Conservation (phyloP, 2,329 filamentous ascomycete genomes). For the Pseudogymnoascus sp. region DNA sequence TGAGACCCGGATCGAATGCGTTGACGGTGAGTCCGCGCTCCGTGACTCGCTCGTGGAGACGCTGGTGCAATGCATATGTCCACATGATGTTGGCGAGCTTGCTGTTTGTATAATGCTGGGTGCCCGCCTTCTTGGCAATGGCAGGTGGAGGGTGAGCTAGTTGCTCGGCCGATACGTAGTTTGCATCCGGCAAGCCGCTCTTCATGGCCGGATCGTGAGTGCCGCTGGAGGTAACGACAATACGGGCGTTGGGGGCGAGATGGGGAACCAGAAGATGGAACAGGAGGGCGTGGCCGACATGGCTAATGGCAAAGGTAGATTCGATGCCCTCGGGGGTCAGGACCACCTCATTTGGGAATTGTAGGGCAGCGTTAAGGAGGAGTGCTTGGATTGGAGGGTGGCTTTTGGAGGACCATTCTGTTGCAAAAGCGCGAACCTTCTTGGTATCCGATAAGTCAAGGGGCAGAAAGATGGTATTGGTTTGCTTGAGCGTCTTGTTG, state of each 20-base stretch:
- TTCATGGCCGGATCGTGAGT: conserved; percentile 42
- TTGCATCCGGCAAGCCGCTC: conserved; percentile 35
- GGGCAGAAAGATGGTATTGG: conserved; percentile 35
- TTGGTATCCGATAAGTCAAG: conserved; percentile 36
- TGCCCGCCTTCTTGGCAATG: conserved; percentile 27
- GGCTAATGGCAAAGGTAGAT: conserved; percentile 41
- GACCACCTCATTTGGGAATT: conserved; percentile 33
- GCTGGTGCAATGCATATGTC: conserved; percentile 38
- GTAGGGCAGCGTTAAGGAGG: conserved; percentile 42
- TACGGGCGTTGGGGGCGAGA: conserved; percentile 33
- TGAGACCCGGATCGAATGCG: conserved; percentile 41
- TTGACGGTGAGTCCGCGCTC: conserved; percentile 33
- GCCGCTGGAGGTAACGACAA: conserved; percentile 39
- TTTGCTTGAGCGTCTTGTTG: conserved; percentile 34
- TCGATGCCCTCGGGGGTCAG: conserved; percentile 40
- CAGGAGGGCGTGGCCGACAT: conserved; percentile 44
- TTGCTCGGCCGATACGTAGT: conserved; percentile 37
- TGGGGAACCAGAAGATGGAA: conserved; percentile 39
- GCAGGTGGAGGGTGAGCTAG: conserved; percentile 34
- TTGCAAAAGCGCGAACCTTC: conserved; percentile 36
- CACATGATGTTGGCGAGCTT: conserved; percentile 45
- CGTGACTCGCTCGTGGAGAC: conserved; percentile 21
- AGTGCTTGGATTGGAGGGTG: conserved; percentile 38
- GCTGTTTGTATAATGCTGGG: conserved; percentile 36
- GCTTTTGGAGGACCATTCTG: conserved; percentile 28